Evolutionary conservation across 2,329 filamentous ascomycete genomes (phyloP), one percentile per base, ranked within the genome.

Genomic region (Cercospora citrullina): DNA sequence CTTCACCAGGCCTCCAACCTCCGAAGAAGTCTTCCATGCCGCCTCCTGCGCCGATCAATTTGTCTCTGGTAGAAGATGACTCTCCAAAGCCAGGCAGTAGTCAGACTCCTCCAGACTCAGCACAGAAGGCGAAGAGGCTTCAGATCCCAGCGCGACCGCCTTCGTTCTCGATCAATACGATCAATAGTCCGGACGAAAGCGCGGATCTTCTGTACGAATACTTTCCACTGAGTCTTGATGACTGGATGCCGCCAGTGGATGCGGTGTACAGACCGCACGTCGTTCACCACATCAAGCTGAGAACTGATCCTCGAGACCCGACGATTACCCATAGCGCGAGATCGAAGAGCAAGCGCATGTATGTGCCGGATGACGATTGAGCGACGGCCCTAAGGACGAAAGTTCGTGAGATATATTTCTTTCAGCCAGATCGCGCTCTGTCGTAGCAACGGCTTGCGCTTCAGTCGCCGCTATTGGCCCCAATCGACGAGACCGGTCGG

Each of bases 171-270:
- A 76, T 84, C 51, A 82, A 83, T 36, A 77, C 83, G 2, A 84
- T 84, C 72, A 85, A 87, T 77, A 89, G 90, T 76, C 85, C 91
- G 36, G 81, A 89, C 71, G 93, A 96, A 74, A 90, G 90, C 73
- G 90, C 90, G 0, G 94, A 97, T 79, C 83, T 94, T 72, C 82
- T 97, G 18, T 97, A 97, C 77, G 94, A 98, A 80, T 97, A 98
- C 77, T 97, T 98, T 72, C 94, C 94, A 0, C 84, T 98, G 16
- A 93, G 91, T 60, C 82, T 97, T 67, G 93, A 97, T 78, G 94
- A 97, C 76, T 97, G 91, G 91, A 93, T 94, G 87, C 91, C 91
- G 2, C 93, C 92, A 0, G 92, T 96, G 3, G 93, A 96, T 79
- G 93, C 93, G 5, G 90, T 97, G 16, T 97, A 96, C 78, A 85